Percentiles rank a stretch among this genome's conserved stretches.
These are phyloP conservation scores for Candida pseudoglaebosa DNA, from an alignment of 805 yeast species.

Conservation along the genomic window DNA sequence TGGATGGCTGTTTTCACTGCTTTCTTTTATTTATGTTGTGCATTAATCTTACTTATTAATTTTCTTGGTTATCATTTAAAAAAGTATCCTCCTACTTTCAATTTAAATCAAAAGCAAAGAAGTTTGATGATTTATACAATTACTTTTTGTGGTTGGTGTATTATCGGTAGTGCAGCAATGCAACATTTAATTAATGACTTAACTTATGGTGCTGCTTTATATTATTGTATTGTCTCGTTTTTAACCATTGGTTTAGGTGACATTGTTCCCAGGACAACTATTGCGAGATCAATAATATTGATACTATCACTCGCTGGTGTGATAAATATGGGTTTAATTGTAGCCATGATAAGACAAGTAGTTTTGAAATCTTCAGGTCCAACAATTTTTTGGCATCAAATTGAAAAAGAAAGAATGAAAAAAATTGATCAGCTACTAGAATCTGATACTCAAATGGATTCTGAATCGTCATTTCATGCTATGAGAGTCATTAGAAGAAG, in stretches of 20 bases:
- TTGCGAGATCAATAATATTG: conserved; percentile 55
- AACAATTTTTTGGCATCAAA: conserved; percentile 60
- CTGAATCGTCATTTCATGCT: conserved; percentile 47
- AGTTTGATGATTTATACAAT: conserved; percentile 70
- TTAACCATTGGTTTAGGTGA: conserved; percentile 84
- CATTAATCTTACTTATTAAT: conserved; percentile 51
- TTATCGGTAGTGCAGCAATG: conserved; percentile 53
- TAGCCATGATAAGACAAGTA: conserved; percentile 65
- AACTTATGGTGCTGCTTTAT: conserved; percentile 61
- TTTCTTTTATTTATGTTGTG: conserved; percentile 56
- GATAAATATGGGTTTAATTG: conserved; percentile 66
- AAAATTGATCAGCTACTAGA: conserved; percentile 16
- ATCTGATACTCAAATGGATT: conserved; percentile 21
- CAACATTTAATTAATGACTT: conserved; percentile 38
- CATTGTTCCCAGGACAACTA: conserved; percentile 49
- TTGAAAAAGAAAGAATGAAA: conserved; percentile 48
- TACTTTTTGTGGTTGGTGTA: conserved; percentile 63
- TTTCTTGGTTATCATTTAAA: conserved; percentile 54
- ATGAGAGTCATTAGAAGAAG: conserved; percentile 51
- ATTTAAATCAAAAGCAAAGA: conserved; percentile 63
- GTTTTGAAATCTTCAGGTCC: conserved; percentile 60
- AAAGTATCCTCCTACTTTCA: conserved; percentile 69
- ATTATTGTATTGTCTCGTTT: conserved; percentile 68
- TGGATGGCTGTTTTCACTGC: conserved; percentile 75
- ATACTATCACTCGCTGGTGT: conserved; percentile 69